Evolutionary conservation across 148 eudicot genomes (phyloP), one percentile per base, ranked within the genome.

Genomic region (Amaranthus cruentus): DNA sequence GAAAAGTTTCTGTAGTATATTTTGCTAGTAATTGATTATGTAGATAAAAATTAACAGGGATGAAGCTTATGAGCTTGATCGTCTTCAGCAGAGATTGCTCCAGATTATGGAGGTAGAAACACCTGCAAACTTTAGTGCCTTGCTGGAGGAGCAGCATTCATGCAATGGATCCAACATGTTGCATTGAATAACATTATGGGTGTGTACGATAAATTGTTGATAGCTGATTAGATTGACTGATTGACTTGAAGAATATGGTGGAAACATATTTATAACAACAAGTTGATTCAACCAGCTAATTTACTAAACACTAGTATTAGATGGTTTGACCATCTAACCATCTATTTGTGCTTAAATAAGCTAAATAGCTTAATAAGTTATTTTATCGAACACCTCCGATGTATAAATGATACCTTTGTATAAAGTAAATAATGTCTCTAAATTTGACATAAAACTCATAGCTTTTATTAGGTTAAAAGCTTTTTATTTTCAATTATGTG

Each of bases 81-180:
- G 82, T 74, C 92, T 93, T 75, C 88, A 80, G 73, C 85, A 86
- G 69, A 85, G 86, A 76, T 89, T 87, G 90, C 80, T 85, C 54
- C 84, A 84, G 57, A 76, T 84, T 28, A 68, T 75, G 68, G 83
- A 83, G 57, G 81, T 69, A 48, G 75, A 77, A 58, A 43, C 38
- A 28, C 38, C 52, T 14, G 57, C 55, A 8, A 61, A 76, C 49
- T 68, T 58, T 52, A 64, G 74, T 14, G 62, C 73, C 43, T 61
- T 80, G 67, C 49, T 75, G 15, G 70, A 73, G 61, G 81, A 71
- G 69, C 83, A 70, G 69, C 83, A 70, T 66, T 76, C 65, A 42
- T 76, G 76, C 58, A 81, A 87, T 69, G 90, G 90, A 57, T 76
- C 75, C 61, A 81, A 87, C 69, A 69, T 81, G n/a, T 55, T 76